Evolutionary conservation across 495 filamentous ascomycete genomes (phyloP).

Genomic region (Talaromyces borbonicus): DNA sequence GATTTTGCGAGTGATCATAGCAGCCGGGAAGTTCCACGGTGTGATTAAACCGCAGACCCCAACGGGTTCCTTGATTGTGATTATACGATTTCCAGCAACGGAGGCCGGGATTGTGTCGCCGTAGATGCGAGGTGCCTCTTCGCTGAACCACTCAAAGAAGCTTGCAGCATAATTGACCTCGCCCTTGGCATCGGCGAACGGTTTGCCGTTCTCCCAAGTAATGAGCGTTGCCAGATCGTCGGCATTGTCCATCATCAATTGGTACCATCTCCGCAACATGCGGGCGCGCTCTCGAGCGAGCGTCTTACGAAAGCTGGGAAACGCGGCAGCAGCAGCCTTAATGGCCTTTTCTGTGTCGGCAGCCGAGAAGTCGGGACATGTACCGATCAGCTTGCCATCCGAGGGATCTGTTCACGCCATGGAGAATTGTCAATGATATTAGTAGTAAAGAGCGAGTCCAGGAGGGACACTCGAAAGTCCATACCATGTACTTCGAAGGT

Average conservation of each 20-base stretch:
- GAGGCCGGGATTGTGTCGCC: conserved; percentile 60
- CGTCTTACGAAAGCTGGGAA: conserved; percentile 62
- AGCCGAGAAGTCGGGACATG: conserved; percentile 68
- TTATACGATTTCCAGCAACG: conserved; percentile 28
- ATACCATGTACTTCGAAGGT: conserved; percentile 72
- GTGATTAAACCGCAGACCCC: conserved; percentile 27
- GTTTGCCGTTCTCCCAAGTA: conserved; percentile 69
- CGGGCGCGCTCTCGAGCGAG: conserved; percentile 73
- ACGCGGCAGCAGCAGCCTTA: conserved; percentile 61
- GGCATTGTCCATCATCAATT: conserved; percentile 62
- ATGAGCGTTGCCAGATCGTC: conserved; percentile 58
- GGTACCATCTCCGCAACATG: conserved; percentile 20
- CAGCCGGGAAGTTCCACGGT: conserved; percentile 74
- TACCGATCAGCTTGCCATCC: conserved; percentile 68
- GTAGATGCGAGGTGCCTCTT: conserved; percentile 63
- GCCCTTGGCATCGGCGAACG: conserved; percentile 59
- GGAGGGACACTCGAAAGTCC: conserved; percentile 1
- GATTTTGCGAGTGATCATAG: conserved; percentile 80
- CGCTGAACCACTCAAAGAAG: conserved; percentile 78
- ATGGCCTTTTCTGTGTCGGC: conserved; percentile 73
- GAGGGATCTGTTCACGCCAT: conserved; percentile 60
- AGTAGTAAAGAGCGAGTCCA: not conserved
- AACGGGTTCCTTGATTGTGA: conserved; percentile 25
- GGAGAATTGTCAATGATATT: conserved; percentile 1
- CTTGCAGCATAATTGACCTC: conserved; percentile 64